These are phyloP conservation scores for Lolium rigidum DNA, from an alignment of 176 grass and related monocot species.

Conservation along the genomic window DNA sequence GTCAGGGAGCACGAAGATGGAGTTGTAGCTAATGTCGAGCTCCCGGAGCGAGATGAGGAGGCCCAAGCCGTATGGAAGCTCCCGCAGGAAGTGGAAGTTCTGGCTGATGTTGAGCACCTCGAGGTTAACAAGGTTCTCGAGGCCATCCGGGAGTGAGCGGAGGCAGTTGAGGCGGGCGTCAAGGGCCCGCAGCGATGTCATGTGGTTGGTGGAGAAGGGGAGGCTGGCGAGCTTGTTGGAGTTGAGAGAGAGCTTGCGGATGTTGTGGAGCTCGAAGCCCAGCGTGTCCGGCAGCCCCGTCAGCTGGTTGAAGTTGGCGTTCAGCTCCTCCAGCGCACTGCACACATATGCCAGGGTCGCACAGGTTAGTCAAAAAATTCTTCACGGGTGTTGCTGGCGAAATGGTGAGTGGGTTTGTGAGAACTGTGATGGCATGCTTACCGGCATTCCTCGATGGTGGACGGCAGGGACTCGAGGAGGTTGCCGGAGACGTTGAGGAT, in stretches of 20 bases:
- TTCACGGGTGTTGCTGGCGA: not conserved
- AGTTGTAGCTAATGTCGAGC: conserved; percentile 95
- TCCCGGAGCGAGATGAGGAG: conserved; percentile 78
- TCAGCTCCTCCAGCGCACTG: conserved; percentile 84
- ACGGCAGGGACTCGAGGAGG: conserved; percentile 69
- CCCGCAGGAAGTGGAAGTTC: conserved; percentile 80
- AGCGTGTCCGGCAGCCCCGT: conserved; percentile 84
- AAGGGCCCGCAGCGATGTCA: conserved; percentile 65
- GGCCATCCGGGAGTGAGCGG: conserved; percentile 63
- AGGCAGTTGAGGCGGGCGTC: conserved; percentile 96
- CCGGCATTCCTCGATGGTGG: conserved; percentile 95
- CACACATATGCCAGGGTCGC: not conserved
- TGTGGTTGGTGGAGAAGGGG: conserved; percentile 82
- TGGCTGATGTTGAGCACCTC: conserved; percentile 94
- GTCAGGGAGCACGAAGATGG: conserved; percentile 70
- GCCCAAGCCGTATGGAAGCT: conserved; percentile 81
- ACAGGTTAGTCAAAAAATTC: not conserved
- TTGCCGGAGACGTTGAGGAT: conserved; percentile 95
- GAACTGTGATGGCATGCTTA: not conserved
- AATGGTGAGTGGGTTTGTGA: not conserved
- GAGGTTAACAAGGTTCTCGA: conserved; percentile 76
- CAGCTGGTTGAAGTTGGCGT: conserved; percentile 97
- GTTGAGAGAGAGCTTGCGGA: conserved; percentile 75
- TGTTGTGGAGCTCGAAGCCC: conserved; percentile 84
- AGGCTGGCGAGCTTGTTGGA: conserved; percentile 83